phyloP scores from a whole-genome alignment of 1,284 basidiomycete species.

The Puccinia brachypodii region DNA sequence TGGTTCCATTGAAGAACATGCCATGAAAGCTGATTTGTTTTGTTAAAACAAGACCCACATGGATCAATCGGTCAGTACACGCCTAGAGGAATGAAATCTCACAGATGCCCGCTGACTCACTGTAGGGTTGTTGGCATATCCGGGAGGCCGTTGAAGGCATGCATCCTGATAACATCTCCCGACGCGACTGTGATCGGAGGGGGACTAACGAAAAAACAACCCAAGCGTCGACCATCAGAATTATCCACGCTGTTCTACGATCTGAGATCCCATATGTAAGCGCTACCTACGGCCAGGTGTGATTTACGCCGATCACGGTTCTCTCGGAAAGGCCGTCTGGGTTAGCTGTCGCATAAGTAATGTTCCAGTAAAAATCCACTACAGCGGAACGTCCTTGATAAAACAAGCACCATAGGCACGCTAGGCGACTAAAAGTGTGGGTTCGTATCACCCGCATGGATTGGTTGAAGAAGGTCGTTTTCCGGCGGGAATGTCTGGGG shows the following conservation, averaged over 20 bases:
- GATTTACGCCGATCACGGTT: constrained; percentile 79
- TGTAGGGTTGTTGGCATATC: constrained; percentile 40
- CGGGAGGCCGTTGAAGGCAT: constrained; percentile 39
- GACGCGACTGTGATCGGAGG: constrained; percentile 40
- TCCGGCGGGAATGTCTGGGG: too few relatives aligned
- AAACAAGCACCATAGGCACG: background rate
- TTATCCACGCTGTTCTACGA: background rate
- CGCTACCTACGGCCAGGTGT: constrained; percentile 78
- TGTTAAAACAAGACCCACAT: too few relatives aligned
- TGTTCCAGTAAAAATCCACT: constrained; percentile 43
- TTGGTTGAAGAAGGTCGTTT: too few relatives aligned
- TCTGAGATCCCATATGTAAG: background rate
- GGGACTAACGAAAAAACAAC: constrained; percentile 5
- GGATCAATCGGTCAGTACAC: background rate
- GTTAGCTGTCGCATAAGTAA: constrained; percentile 30
- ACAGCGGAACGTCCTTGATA: background rate
- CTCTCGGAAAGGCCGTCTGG: constrained; percentile 60
- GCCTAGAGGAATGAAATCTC: background rate
- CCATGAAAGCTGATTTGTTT: constrained; percentile 62
- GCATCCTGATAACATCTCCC: constrained; percentile 42
- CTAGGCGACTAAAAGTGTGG: background rate
- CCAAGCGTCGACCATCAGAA: background rate
- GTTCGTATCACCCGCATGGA: too few relatives aligned
- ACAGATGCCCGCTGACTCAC: background rate
- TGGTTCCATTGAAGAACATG: constrained; percentile 83